A percentile compares a stretch with the other conserved stretches of the same genome.
These are phyloP conservation scores for Aspergillus funiculosus DNA, from an alignment of 495 filamentous ascomycete genomes.

Conservation along the genomic window DNA sequence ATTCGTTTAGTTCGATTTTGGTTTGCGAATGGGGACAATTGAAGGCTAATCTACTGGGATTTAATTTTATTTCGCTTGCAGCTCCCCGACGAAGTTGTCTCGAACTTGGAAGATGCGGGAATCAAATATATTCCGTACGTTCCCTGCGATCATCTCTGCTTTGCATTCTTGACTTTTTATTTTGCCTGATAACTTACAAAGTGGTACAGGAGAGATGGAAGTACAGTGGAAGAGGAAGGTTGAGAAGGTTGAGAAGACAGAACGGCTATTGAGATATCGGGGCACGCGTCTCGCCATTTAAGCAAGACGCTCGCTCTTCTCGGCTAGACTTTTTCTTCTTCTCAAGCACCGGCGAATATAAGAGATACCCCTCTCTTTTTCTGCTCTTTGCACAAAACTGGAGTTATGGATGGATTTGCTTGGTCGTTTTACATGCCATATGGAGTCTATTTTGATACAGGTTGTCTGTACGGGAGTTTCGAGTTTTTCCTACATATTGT, in stretches of 20 bases:
- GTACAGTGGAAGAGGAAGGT: slow-evolving; percentile 44
- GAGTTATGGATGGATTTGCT: slow-evolving; percentile 16
- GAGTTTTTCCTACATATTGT: not conserved
- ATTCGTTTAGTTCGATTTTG: too few species aligned
- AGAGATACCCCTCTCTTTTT: slow-evolving; percentile 11
- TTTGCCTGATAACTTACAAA: too few species aligned
- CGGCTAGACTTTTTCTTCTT: slow-evolving; percentile 1
- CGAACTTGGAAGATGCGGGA: slow-evolving; percentile 60
- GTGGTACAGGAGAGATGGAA: slow-evolving; percentile 45
- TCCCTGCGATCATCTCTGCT: too few species aligned
- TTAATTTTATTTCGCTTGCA: too few species aligned
- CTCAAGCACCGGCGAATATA: not conserved
- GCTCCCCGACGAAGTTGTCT: slow-evolving; percentile 60
- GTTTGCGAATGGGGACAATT: not conserved
- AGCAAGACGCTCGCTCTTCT: too few species aligned
- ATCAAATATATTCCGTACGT: slow-evolving; percentile 62
- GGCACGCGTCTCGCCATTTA: too few species aligned
- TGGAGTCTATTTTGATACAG: not conserved
- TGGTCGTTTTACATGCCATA: not conserved
- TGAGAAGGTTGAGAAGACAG: too few species aligned
- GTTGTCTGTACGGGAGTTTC: slow-evolving; percentile 10
- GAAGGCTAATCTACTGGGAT: slow-evolving; percentile 5
- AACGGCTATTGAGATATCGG: too few species aligned
- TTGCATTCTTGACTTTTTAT: too few species aligned
- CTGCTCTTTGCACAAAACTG: slow-evolving; percentile 16